Percentiles rank a stretch among this genome's conserved stretches.
Conservation (phyloP, 148 eudicot genomes). For the Drosera capensis region DNA sequence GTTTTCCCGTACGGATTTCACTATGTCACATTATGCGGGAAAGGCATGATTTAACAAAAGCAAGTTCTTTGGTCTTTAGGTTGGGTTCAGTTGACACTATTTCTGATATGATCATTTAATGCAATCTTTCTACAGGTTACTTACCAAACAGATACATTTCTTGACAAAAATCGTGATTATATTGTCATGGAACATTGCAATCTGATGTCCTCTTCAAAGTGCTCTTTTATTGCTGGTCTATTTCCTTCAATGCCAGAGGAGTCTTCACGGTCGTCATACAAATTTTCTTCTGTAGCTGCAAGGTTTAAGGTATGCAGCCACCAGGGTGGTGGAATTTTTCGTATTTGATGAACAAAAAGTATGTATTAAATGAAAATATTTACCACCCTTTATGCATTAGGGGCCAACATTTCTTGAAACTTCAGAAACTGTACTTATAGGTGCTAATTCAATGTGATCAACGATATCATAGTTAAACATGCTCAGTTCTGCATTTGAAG, state of each 20-base stretch:
- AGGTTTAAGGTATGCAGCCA: slow-evolving; percentile 65
- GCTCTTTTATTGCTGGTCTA: slow-evolving; percentile 63
- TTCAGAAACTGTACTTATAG: no score
- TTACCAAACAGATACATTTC: slow-evolving; percentile 72
- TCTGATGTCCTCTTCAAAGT: slow-evolving; percentile 65
- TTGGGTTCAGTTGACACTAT: neutral
- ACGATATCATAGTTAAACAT: no score
- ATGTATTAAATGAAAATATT: no score
- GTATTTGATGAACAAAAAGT: no score
- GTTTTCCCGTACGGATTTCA: slow-evolving; percentile 90
- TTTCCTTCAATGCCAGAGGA: slow-evolving; percentile 64
- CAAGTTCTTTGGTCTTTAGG: neutral
- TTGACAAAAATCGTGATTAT: slow-evolving; percentile 96
- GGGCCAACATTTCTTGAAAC: no score
- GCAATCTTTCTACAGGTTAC: slow-evolving; percentile 38
- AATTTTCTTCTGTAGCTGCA: slow-evolving; percentile 84
- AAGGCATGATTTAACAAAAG: slow-evolving; percentile 31
- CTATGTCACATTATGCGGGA: slow-evolving; percentile 90
- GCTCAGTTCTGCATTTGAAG: no score
- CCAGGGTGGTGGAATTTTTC: neutral
- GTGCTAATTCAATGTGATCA: no score
- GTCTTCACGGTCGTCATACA: slow-evolving; percentile 86
- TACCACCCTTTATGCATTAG: no score
- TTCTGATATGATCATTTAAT: neutral
- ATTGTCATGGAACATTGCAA: slow-evolving; percentile 86